phyloP scores from a whole-genome alignment of 2,329 filamentous ascomycete species.

The Pestalotiopsis sp. region DNA sequence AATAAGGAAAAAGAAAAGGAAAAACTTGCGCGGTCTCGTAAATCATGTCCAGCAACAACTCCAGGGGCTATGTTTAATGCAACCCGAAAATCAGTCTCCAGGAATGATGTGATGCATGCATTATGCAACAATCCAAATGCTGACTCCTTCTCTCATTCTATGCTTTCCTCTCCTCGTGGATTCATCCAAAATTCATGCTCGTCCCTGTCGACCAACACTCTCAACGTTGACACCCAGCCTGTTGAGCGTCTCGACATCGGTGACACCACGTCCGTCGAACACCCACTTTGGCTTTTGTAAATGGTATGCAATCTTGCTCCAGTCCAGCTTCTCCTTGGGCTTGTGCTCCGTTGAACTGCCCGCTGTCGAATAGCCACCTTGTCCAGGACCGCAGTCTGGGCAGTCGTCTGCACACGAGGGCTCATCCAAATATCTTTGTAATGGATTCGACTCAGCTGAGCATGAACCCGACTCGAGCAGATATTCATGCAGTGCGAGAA shows the following conservation, averaged over 20 bases:
- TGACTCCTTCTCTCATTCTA: not conserved
- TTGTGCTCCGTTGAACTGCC: slow-evolving; percentile 48
- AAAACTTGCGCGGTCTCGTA: not conserved
- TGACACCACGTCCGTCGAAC: slow-evolving; percentile 59
- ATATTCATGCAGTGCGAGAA: slow-evolving; percentile 51
- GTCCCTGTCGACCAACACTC: slow-evolving; percentile 50
- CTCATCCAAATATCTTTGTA: slow-evolving; percentile 46
- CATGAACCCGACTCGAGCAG: slow-evolving; percentile 34
- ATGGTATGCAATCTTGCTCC: slow-evolving; percentile 48
- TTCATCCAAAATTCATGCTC: not conserved
- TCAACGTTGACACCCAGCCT: slow-evolving; percentile 55
- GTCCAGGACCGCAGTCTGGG: slow-evolving; percentile 51
- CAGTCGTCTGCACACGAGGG: slow-evolving; percentile 48
- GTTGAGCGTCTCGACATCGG: slow-evolving; percentile 50
- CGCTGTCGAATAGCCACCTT: slow-evolving; percentile 42
- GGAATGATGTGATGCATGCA: not conserved
- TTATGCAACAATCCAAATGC: not conserved
- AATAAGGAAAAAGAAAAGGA: not conserved
- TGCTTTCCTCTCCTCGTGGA: not conserved
- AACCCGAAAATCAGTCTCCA: not conserved
- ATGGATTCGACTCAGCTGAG: slow-evolving; percentile 41
- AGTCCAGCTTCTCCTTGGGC: slow-evolving; percentile 52
- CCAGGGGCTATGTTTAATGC: not conserved
- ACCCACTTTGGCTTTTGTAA: slow-evolving; percentile 59
- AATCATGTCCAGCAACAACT: not conserved